Conservation (phyloP, 306 rosid species). For the Cucurbita ficifolia region DNA sequence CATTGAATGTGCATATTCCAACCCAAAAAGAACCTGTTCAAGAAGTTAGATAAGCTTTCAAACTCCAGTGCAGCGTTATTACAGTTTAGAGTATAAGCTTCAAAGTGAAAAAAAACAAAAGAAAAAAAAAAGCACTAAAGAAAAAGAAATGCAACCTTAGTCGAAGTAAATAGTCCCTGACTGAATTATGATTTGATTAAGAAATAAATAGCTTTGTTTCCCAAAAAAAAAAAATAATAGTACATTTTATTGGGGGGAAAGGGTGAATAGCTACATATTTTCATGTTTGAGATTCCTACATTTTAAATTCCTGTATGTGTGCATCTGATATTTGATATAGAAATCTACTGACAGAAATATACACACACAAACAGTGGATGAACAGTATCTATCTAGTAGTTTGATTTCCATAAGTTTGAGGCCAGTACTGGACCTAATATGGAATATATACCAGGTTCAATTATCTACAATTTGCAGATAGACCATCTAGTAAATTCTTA, state of each 20-base stretch:
- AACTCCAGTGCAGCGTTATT: neutral
- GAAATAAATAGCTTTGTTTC: neutral
- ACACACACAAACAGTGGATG: neutral
- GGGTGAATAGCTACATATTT: neutral
- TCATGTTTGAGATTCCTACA: neutral
- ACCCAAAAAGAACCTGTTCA: slow-evolving; percentile 67
- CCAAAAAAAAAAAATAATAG: neutral
- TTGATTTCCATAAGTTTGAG: neutral
- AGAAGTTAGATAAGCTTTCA: slow-evolving; percentile 2
- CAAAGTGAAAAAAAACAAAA: neutral
- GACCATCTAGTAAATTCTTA: too few species aligned
- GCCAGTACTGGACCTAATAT: neutral
- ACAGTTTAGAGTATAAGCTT: neutral
- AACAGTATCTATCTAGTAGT: neutral
- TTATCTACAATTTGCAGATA: too few species aligned
- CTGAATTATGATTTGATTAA: neutral
- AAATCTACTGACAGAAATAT: neutral
- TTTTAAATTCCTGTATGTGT: neutral
- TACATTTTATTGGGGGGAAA: neutral
- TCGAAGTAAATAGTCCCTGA: neutral
- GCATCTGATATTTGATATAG: neutral
- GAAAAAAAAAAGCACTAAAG: neutral
- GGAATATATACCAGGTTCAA: too few species aligned
- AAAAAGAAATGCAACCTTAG: neutral
- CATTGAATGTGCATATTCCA: slow-evolving; percentile 55